These are phyloP conservation scores for Chrysosporium keratinophilum DNA, from an alignment of 2,329 filamentous ascomycete species.

Conservation along the genomic window DNA sequence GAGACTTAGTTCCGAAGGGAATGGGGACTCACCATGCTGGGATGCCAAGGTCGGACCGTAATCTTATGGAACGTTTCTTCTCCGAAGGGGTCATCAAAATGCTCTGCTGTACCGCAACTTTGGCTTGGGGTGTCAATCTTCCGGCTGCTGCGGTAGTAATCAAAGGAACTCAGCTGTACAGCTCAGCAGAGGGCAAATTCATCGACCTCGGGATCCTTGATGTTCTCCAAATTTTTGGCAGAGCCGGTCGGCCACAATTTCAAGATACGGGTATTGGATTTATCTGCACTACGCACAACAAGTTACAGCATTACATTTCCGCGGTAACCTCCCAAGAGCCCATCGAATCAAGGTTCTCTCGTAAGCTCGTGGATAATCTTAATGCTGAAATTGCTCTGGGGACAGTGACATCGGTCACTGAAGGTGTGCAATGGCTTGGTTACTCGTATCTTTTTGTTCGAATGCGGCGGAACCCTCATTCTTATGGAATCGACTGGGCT, in stretches of 20 bases:
- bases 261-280: slow-evolving; percentile 97
- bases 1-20: slow-evolving; percentile 81
- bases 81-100: slow-evolving; percentile 88
- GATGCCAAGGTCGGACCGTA: slow-evolving; percentile 87
- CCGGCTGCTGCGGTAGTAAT: slow-evolving; percentile 94
- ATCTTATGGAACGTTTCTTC: slow-evolving; percentile 90
- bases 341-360: slow-evolving; percentile 92
- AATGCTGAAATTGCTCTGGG: slow-evolving; percentile 91
- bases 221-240: slow-evolving; percentile 95
- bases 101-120: slow-evolving; percentile 91
- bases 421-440: slow-evolving; percentile 93
- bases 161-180: slow-evolving; percentile 96
- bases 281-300: slow-evolving; percentile 95
- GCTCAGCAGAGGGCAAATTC: slow-evolving; percentile 90
- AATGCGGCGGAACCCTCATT: slow-evolving; percentile 83
- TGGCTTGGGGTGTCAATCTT: slow-evolving; percentile 98
- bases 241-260: slow-evolving; percentile 93
- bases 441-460: slow-evolving; percentile 97
- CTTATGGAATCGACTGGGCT: slow-evolving; percentile 90
- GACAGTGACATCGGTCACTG: slow-evolving; percentile 85
- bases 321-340: slow-evolving; percentile 93
- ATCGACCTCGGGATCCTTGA: slow-evolving; percentile 93
- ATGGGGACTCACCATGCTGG: slow-evolving; percentile 94
- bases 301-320: slow-evolving; percentile 77
- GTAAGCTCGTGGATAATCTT: slow-evolving; percentile 88